Percentiles rank a stretch among this genome's conserved stretches.
Conservation (phyloP, 495 filamentous ascomycete genomes). For the Penicillium argentinense region DNA sequence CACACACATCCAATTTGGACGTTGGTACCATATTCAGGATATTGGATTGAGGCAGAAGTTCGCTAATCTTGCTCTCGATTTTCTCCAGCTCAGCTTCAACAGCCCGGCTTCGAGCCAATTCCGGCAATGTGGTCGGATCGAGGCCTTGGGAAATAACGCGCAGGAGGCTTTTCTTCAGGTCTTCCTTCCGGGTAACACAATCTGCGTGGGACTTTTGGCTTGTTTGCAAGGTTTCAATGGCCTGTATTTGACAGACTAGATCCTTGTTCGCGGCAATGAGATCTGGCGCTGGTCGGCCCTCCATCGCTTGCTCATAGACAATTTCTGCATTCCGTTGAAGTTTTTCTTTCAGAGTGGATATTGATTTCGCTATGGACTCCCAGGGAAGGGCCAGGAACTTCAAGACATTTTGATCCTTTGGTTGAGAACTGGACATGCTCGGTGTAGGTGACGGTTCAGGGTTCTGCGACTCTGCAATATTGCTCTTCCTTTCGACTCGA, state of each 20-base stretch:
- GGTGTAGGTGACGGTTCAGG: constrained; percentile 15
- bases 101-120: constrained; percentile 37
- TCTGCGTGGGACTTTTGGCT: constrained; percentile 24
- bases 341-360: constrained; percentile 25
- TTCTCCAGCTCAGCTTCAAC: constrained; percentile 35
- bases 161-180: constrained; percentile 36
- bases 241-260: constrained; percentile 33
- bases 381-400: constrained; percentile 30
- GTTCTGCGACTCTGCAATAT: background rate
- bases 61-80: constrained; percentile 31
- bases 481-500: constrained; percentile 8
- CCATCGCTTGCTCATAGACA: constrained; percentile 42
- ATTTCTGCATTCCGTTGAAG: constrained; percentile 38
- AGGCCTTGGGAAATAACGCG: constrained; percentile 35
- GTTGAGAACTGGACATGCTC: constrained; percentile 21
- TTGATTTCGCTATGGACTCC: constrained; percentile 19
- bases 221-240: constrained; percentile 33
- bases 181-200: constrained; percentile 28
- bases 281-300: constrained; percentile 36
- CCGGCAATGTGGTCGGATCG: constrained; percentile 34
- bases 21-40: constrained; percentile 11
- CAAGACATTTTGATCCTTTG: constrained; percentile 25
- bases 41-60: constrained; percentile 28
- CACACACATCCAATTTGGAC: background rate
- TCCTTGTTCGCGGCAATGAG: constrained; percentile 39